Evolutionary conservation across 371 early-diverging fungal species (phyloP), one percentile per base, ranked within the genome.

Genomic region (Mortierella sp.): DNA sequence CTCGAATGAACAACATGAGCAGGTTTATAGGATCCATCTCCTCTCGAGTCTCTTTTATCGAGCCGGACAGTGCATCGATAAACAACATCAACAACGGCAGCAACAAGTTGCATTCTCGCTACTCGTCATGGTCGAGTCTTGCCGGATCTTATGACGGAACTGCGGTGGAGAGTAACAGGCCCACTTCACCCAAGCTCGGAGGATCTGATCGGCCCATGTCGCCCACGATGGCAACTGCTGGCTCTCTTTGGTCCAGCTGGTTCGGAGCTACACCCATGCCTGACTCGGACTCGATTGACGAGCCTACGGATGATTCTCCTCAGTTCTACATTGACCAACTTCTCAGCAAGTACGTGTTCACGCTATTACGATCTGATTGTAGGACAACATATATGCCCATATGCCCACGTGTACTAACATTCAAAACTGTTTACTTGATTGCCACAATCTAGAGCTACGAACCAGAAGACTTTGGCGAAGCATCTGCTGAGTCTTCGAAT

Each of bases 401-500:
- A 21, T 51, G 16, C 2, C 21, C 2, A 24, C 35, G 35, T 68
- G 43, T 35, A 18, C 43, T 68, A 68, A 68, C 8, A 4, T 48
- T 58, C 18, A 51, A 49, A 51, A 4, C 48, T 46, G 48, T 46
- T 12, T 46, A 14, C 43, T 4, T 43, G 68, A 18, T 6, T n/a
- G 3, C 44, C 27, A 51, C 2, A 48, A 29, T n/a, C 46, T 81
- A 80, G 80, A 43, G 75, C 83, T 1, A 81, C 58, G 7, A 75
- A 72, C 14, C 83, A 87, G 58, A 81, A 93, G 56, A 73, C 82
- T 0, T 78, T 93, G 41, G 86, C 89, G 38, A 91, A 93, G 48
- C 90, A 91, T 70, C 80, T 94, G n/a, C 83, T 84, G 27, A 89
- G 91, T 8, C 87, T 94, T 51, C 87, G 90, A 14, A 83, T 89